phyloP scores from a whole-genome alignment of 768 basidiomycete species.

The Lactarius hengduanensis region DNA sequence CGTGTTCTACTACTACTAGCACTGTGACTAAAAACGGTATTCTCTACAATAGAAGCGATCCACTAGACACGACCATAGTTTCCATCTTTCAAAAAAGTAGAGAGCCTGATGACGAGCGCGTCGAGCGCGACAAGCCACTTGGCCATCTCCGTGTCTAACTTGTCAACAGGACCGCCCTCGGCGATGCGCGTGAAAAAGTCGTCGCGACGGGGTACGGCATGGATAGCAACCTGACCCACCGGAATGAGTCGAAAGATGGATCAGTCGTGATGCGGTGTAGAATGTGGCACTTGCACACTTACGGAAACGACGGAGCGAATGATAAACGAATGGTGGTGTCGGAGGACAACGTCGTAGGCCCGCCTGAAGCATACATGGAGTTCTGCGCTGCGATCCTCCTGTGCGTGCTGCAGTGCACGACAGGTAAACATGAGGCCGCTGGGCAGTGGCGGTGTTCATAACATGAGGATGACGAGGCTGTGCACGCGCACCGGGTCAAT shows the following conservation, averaged over 20 bases:
- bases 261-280: constrained; percentile 32
- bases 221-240: constrained; percentile 38
- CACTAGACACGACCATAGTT: constrained; percentile 53
- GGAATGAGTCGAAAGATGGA: not conserved
- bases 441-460: not conserved
- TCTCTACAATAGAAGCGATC: not conserved
- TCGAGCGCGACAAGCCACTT: constrained; percentile 64
- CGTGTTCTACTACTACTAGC: not conserved
- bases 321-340: constrained; percentile 64
- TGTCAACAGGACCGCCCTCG: constrained; percentile 54
- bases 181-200: constrained; percentile 65
- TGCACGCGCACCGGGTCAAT: constrained; percentile 54
- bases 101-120: constrained; percentile 49
- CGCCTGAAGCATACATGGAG: constrained; percentile 67
- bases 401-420: constrained; percentile 64
- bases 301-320: constrained; percentile 65
- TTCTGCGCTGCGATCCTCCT: constrained; percentile 50
- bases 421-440: constrained; percentile 71
- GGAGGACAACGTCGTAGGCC: constrained; percentile 66
- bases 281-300: constrained; percentile 33
- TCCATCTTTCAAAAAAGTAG: constrained; percentile 53
- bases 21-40: not conserved
- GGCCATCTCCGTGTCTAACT: constrained; percentile 52
- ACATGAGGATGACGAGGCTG: constrained; percentile 11
- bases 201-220: constrained; percentile 56